Conservation (phyloP, 495 filamentous ascomycete genomes). For the Rhypophila decipiens region DNA sequence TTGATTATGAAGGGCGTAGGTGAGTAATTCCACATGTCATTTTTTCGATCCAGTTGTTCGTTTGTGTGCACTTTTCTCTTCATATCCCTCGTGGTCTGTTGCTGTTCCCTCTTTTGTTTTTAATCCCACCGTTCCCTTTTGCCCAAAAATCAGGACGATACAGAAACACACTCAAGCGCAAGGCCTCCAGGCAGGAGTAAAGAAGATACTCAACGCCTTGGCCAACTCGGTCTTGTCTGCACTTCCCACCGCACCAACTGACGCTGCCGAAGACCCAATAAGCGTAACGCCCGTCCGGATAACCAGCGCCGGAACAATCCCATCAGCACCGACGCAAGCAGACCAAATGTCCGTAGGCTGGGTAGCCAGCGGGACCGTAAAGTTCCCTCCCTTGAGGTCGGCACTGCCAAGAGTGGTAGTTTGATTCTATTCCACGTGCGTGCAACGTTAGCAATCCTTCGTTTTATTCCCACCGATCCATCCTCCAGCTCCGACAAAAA, state of each 20-base stretch:
- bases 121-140: too few species aligned
- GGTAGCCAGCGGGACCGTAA: constrained; percentile 11
- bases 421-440: constrained; percentile 1
- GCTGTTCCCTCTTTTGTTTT: too few species aligned
- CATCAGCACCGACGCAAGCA: constrained; percentile 10
- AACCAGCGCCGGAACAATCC: constrained; percentile 10
- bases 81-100: too few species aligned
- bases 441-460: neutral
- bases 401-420: constrained; percentile 1
- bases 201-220: constrained; percentile 14
- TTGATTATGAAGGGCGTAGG: too few species aligned
- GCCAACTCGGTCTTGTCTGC: constrained; percentile 11
- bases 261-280: constrained; percentile 4
- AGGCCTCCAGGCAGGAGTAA: constrained; percentile 15
- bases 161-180: too few species aligned
- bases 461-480: too few species aligned
- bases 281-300: constrained; percentile 15
- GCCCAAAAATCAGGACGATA: too few species aligned
- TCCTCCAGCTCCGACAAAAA: too few species aligned
- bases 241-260: constrained; percentile 9
- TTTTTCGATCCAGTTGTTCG: too few species aligned
- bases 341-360: constrained; percentile 16
- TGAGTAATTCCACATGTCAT: too few species aligned
- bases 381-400: constrained; percentile 8
- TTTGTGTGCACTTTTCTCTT: too few species aligned